Evolutionary conservation across 345 rosid genomes (phyloP), one percentile per base, ranked within the genome.

Genomic region (Psidium friedrichsthalianum): DNA sequence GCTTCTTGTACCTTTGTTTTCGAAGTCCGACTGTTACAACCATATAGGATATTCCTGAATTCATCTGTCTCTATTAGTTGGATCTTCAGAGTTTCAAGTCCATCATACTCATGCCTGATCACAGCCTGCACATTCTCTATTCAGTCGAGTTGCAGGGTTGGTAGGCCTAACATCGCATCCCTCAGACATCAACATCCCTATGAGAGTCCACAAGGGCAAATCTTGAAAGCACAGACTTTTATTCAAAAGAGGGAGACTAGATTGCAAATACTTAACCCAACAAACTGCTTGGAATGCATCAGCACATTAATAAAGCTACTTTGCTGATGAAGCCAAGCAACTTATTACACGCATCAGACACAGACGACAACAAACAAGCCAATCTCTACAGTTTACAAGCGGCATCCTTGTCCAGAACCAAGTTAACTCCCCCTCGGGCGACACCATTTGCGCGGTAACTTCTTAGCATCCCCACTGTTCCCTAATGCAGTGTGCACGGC

Each of bases 371-470:
- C 24, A 21, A 69, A 69, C 24, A 64, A 0, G 44, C 22, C 44
- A 3, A 15, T 64, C 78, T 69, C 78, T 69, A 69, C 32, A 96
- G 95, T 90, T 95, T 94, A 3, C 98, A 95, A 86, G 93, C 92
- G 0, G 98, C 99, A 74, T 86, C 94, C 87, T 92, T 93, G 92
- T 95, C 99, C 87, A 97, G 89, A 89, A 94, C 98, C 96, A 97
- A 85, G 93, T 91, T 18, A 95, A 82, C 86, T 97, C 95, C 11
- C 92, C 95, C 88, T 95, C 97, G 10, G 98, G 94, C 2, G 90
- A 85, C 64, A 95, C 96, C 81, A 90, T 87, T 74, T 92, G 92
- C 15, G 90, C 97, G 98, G 99, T 81, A 93, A 89, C 76, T 56
- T 51, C 44, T 87, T 88, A 0, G 92, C 80, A 82, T 84, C 90